phyloP scores from a whole-genome alignment of 352 stramenopile species.

The Peronospora destructor region DNA sequence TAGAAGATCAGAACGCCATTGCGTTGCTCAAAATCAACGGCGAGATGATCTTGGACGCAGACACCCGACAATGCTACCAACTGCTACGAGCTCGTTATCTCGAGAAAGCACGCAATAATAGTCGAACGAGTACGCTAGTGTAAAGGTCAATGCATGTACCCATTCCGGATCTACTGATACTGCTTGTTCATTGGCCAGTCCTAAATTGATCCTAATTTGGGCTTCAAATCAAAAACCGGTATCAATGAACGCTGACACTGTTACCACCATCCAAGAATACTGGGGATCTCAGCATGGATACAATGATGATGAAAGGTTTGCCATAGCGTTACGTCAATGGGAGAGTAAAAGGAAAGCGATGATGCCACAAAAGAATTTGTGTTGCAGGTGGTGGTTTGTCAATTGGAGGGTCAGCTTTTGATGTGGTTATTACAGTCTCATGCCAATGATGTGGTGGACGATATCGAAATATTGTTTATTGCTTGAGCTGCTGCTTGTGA shows the following conservation, averaged over 20 bases:
- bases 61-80: conserved; percentile 45
- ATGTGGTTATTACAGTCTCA: conserved; percentile 31
- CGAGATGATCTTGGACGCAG: conserved; percentile 41
- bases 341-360: neutral
- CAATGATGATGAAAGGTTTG: conserved; percentile 21
- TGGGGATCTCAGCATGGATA: conserved; percentile 8
- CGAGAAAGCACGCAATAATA: conserved; percentile 40
- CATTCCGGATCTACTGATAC: neutral
- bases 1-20: conserved; percentile 74
- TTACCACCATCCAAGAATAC: conserved; percentile 10
- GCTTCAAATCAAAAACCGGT: neutral
- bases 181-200: conserved; percentile 10
- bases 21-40: conserved; percentile 48
- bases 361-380: conserved; percentile 15
- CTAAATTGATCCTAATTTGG: neutral
- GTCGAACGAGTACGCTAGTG: conserved; percentile 13
- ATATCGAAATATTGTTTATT: conserved; percentile 14
- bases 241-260: conserved; percentile 1
- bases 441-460: conserved; percentile 19
- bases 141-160: conserved; percentile 2
- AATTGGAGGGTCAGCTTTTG: conserved; percentile 29
- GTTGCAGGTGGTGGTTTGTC: conserved; percentile 18
- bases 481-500: conserved; percentile 20
- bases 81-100: conserved; percentile 43
- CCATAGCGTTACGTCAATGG: conserved; percentile 14